Base-by-base conservation (phyloP, 23 red algal genomes). In the Gracilariopsis chorda region DNA sequence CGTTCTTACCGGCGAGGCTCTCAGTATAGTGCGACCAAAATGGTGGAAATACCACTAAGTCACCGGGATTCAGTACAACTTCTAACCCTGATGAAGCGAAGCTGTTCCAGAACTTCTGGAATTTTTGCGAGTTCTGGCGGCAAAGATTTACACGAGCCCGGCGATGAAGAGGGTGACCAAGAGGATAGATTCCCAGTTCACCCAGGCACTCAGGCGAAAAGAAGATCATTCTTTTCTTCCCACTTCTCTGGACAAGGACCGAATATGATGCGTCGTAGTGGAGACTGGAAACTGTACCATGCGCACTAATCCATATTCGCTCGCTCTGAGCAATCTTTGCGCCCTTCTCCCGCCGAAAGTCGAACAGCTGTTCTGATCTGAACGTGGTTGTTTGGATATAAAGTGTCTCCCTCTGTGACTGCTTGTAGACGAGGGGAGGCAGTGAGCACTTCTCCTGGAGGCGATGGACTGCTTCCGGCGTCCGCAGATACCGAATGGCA, bases 11-110 rank as follows among this genome's bases (percentile, higher is more conserved):
- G 33, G 69, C 51, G 45, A 72, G 1, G 39, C 92, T 94, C 47
- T 94, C 92, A 14, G 84, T 89, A 53, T 94, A 89, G 61, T 94
- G 92, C 41, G 92, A 60, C 92, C 92, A 94, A 45, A 63, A 77
- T 13, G 83, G 82, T 9, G 92, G 92, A 74, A 94, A 94, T 27
- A 82, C 52, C 20, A 87, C 36, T 43, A 82, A 21, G 29, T 94
- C 92, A 0, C 92, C 92, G 1, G 70, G 64, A 52, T 48, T 12
- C 28, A 94, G 20, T 1, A 77, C 17, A 17, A 77, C 92, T 48
- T 94, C 75, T 24, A 75, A 32, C 1, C 64, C 91, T 32, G 44
- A 14, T 6, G 45, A 67, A 8, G 80, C 64, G 43, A 65, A 94
- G 27, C 35, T 36, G 43, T 37, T 49, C 92, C 92, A 88, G 32